Base-by-base conservation (phyloP, 805 yeast genomes). In the Candida krabiensis region DNA sequence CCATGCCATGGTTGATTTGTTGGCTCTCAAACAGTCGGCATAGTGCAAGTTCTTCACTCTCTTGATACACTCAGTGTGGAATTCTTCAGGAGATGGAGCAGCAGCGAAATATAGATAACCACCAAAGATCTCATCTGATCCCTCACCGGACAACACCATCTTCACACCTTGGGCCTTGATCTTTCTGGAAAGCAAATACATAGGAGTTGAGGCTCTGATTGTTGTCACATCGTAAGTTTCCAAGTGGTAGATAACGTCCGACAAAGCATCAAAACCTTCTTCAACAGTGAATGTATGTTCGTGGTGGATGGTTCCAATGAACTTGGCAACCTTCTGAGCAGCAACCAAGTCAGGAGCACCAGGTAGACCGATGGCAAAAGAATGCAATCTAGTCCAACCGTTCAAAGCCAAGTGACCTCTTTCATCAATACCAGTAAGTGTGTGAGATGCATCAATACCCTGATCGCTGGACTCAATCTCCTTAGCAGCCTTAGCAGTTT, bases 1-100 rank as follows among this genome's bases (percentile, higher is more conserved):
- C 99, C 99, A 93, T 30, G 99, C 98, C 96, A 93, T 87, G 43
- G 99, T 93, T 23, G 97, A 90, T 72, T 93, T 93, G 86, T 93
- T 93, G 50, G 99, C 99, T 69, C 99, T 84, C 64, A 93, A 73
- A 74, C 98, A 91, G 73, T 93, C 99, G 46, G 98, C 88, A 54
- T 81, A 81, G 69, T 93, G 96, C 69, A 93, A 77, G 91, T 93
- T 90, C 77, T 93, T 88, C 56, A 93, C 97, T 67, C 99, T 80
- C 72, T 84, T 75, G 47, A 93, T 96, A 69, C 95, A 86, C 73
- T 93, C 99, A 46, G 80, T 72, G 70, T 93, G 98, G 89, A 93
- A 93, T 57, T 88, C 99, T 40, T 71, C 73, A 37, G 96, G 83
- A 43, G 85, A 73, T 53, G 99, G 99, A 36, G 99, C 99, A 61